Percentiles rank a stretch among this genome's conserved stretches.
Evolutionary conservation across 1,284 basidiomycete species (phyloP).

Genomic region (Ustilago crameri): DNA sequence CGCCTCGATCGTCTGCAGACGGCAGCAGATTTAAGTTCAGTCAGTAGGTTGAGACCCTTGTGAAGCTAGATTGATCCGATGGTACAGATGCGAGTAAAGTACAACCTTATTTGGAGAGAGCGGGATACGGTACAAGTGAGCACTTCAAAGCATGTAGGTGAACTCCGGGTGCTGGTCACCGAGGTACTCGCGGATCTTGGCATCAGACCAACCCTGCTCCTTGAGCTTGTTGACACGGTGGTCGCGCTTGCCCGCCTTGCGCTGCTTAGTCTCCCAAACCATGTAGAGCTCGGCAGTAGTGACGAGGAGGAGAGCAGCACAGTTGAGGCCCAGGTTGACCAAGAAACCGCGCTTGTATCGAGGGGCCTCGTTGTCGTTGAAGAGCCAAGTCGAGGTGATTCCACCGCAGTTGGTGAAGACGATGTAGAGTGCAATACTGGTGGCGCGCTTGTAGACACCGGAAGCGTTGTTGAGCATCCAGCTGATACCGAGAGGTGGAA

Average conservation of each 20-base stretch:
- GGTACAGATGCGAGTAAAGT: neutral
- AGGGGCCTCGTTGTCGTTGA: constrained; percentile 46
- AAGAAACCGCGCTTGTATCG: constrained; percentile 48
- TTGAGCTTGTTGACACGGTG: constrained; percentile 43
- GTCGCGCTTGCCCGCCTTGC: constrained; percentile 52
- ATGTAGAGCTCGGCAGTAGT: constrained; percentile 50
- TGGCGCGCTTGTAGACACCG: constrained; percentile 60
- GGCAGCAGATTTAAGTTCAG: no score
- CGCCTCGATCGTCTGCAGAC: no score
- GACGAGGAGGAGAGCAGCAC: constrained; percentile 39
- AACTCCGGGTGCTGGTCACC: constrained; percentile 62
- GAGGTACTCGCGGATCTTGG: constrained; percentile 53
- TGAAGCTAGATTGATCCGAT: neutral
- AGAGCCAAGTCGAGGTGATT: constrained; percentile 56
- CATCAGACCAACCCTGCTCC: constrained; percentile 44
- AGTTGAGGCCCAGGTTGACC: constrained; percentile 52
- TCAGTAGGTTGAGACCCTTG: no score
- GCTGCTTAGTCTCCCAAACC: constrained; percentile 45
- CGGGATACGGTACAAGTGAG: constrained; percentile 6
- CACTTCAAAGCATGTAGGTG: constrained; percentile 39
- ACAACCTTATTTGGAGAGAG: neutral
- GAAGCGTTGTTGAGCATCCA: constrained; percentile 55
- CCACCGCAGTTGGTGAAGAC: constrained; percentile 60
- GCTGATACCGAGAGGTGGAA: constrained; percentile 46
- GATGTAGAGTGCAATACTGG: constrained; percentile 52